These are phyloP conservation scores for Solanum stenotomum DNA, from an alignment of 257 asterid genomes.

Conservation along the genomic window DNA sequence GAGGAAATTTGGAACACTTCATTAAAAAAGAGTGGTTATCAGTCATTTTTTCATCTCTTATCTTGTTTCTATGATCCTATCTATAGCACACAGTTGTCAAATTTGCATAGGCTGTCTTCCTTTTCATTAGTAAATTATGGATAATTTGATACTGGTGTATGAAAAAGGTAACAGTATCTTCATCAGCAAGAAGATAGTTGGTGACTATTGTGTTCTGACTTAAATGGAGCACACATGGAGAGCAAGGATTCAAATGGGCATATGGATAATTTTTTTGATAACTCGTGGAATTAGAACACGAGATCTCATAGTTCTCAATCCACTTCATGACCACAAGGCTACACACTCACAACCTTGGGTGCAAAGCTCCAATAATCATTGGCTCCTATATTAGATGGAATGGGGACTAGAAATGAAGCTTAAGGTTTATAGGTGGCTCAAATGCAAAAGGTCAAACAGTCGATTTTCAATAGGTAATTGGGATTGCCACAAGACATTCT, in stretches of 20 bases:
- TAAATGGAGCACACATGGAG: neutral
- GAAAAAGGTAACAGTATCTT: neutral
- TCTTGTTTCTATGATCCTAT: neutral
- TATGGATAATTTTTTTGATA: neutral
- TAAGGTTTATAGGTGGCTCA: neutral
- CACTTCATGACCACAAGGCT: neutral
- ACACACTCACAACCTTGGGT: neutral
- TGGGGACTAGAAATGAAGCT: neutral
- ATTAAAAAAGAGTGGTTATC: neutral
- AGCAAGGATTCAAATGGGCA: neutral
- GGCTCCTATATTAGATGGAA: neutral
- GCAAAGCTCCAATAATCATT: neutral
- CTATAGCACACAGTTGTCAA: neutral
- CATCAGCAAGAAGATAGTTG: neutral
- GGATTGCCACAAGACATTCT: neutral
- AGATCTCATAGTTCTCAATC: neutral
- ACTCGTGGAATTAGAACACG: neutral
- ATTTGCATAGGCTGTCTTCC: neutral
- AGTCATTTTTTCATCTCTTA: neutral
- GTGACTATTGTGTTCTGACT: neutral
- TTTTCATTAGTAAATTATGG: neutral
- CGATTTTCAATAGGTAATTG: neutral
- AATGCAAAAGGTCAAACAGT: neutral
- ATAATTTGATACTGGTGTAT: neutral
- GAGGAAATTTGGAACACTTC: neutral